Evolutionary conservation across 2,329 filamentous ascomycete species (phyloP).

Genomic region (Purpureocillium lavendulum): DNA sequence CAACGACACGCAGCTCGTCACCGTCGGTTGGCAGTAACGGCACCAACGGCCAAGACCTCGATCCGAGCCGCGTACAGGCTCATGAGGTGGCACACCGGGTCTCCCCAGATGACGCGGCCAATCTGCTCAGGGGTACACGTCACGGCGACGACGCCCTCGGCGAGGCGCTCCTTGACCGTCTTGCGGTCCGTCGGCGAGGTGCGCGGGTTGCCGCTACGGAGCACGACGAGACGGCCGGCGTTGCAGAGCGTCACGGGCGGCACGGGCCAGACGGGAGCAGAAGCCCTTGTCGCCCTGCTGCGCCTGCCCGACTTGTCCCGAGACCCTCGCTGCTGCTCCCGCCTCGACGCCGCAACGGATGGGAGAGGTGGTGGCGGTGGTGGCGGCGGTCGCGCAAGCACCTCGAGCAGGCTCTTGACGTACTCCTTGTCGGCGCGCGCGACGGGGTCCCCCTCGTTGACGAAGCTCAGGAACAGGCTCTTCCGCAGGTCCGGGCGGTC

Average conservation of each 20-base stretch:
- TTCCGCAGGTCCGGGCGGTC: conserved; percentile 41
- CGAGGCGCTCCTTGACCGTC: conserved; percentile 40
- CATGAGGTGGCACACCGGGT: conserved; percentile 76
- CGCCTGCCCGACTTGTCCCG: no score
- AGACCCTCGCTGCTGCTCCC: no score
- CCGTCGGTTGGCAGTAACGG: conserved; percentile 14
- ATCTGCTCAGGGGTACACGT: conserved; percentile 61
- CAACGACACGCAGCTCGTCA: not conserved
- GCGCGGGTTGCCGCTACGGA: conserved; percentile 42
- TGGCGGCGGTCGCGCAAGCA: conserved; percentile 41
- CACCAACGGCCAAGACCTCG: conserved; percentile 61
- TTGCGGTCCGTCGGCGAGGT: conserved; percentile 31
- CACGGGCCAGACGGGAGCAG: conserved; percentile 45
- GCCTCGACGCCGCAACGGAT: no score
- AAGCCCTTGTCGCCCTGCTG: no score
- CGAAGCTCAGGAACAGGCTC: conserved; percentile 68
- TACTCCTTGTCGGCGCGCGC: conserved; percentile 69
- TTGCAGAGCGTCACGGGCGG: conserved; percentile 60
- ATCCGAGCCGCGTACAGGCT: conserved; percentile 64
- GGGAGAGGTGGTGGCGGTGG: no score
- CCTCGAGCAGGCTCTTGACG: conserved; percentile 60
- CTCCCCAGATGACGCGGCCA: conserved; percentile 67
- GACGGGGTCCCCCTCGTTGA: conserved; percentile 84
- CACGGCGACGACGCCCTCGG: conserved; percentile 59
- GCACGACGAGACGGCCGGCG: conserved; percentile 59